Evolutionary conservation across 164 flowering plant genomes (phyloP).

Genomic region (Umbellularia californica): DNA sequence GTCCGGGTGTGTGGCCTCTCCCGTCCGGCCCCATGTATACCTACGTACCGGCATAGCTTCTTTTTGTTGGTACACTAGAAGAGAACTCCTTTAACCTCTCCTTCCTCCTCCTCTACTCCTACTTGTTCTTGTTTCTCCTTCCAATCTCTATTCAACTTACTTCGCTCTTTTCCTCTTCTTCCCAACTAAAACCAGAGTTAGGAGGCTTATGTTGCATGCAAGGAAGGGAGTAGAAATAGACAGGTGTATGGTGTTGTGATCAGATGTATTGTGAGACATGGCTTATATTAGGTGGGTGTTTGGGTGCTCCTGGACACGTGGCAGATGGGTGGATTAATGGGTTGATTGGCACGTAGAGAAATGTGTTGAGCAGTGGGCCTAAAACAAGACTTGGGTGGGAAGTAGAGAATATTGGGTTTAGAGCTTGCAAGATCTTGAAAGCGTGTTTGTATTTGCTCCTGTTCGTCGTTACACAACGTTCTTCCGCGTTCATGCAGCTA

Average conservation of each 20-base stretch:
- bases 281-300: neutral
- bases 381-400: no score
- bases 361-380: neutral
- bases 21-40: neutral
- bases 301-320: neutral
- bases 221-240: no score
- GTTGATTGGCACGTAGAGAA: neutral
- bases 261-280: no score
- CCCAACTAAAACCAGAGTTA: neutral
- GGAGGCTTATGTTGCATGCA: neutral
- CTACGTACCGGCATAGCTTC: neutral
- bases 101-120: neutral
- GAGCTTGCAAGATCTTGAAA: no score
- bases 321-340: neutral
- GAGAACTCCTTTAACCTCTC: neutral
- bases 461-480: no score
- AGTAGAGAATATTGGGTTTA: no score
- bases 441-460: no score
- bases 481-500: no score
- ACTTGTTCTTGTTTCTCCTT: neutral
- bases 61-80: no score
- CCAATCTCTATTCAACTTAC: neutral
- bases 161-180: neutral
- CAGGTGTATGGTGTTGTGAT: no score
- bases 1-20: constrained; percentile 3